Base-by-base conservation (phyloP, 306 rosid genomes). In the Trifolium fragiferum region DNA sequence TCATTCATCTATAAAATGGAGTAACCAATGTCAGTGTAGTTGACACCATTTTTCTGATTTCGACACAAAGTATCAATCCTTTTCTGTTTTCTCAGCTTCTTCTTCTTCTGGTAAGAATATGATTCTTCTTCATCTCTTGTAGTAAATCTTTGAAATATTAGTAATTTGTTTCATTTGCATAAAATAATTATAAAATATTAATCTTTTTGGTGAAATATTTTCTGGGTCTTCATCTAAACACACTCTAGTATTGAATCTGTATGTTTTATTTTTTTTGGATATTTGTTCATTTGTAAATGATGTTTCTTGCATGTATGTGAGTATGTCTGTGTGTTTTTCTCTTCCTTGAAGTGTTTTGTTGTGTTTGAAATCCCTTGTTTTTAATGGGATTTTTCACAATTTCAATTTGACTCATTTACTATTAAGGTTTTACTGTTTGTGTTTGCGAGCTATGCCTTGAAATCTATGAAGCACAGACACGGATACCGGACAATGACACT, bases 21-120 rank as follows among this genome's bases (percentile, higher is more conserved):
- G 66, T 44, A 23, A 10, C 44, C 35, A 37, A 47, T 30, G 9
- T 53, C 25, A 23, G 68, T 74, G 41, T 50, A 63, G 64, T 43
- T 38, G 7, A 25, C 74, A 12, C 27, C 27, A 30, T 30, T 61
- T 72, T 27, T 33, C 40, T 70, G 62, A 75, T 82, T 80, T 54
- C 14, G 15, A 47, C 71, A 2, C 70, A 23, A 73, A 62, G 80
- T 23, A 73, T 61, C 65, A 66, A 27, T 9, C 61, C 12, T 59
- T 82, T 61, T 38, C 23, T 8, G 9, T 55, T 67, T 59, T 40
- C 62, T 16, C 18, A 55, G 74, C 54, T 44, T 79, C 40, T 37
- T 37, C 35, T 32, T 32, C 33, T 30, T 7, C 77, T 74, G 88
- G 92, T 86, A 84, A 37, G 85, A 61, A 72, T 76, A 5, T 7